phyloP scores from a whole-genome alignment of 495 filamentous ascomycete species.

The Penicillium pancosmium region DNA sequence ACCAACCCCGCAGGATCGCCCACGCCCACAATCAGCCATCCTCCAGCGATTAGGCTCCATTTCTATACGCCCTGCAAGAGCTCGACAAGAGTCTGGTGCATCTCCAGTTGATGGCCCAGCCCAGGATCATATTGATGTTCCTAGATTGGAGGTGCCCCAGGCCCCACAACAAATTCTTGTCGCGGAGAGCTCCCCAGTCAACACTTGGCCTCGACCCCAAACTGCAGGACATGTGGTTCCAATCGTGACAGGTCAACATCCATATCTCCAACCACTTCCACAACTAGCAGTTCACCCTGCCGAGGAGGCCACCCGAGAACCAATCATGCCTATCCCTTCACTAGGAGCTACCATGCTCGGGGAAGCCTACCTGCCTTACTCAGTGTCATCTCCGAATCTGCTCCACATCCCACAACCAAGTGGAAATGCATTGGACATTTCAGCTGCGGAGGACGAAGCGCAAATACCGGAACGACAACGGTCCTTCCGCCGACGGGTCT shows the following conservation, averaged over 20 bases:
- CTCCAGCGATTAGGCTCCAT: slow-evolving; percentile 39
- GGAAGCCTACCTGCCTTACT: slow-evolving; percentile 37
- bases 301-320: slow-evolving; percentile 15
- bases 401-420: slow-evolving; percentile 31
- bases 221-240: slow-evolving; percentile 12
- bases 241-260: slow-evolving; percentile 12
- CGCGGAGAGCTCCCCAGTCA: neutral
- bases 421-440: slow-evolving; percentile 20
- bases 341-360: slow-evolving; percentile 27
- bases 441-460: slow-evolving; percentile 24
- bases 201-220: slow-evolving; percentile 1
- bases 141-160: slow-evolving; percentile 4
- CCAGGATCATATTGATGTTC: slow-evolving; percentile 13
- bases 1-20: slow-evolving; percentile 19
- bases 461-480: slow-evolving; percentile 25
- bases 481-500: slow-evolving; percentile 38
- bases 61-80: slow-evolving; percentile 28
- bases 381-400: slow-evolving; percentile 45
- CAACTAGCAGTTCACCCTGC: slow-evolving; percentile 22
- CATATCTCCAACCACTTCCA: slow-evolving; percentile 15
- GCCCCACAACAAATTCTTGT: slow-evolving; percentile 5
- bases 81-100: slow-evolving; percentile 17
- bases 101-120: slow-evolving; percentile 1
- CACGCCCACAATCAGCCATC: slow-evolving; percentile 28
- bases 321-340: slow-evolving; percentile 23